Base-by-base conservation (phyloP, 2,329 filamentous ascomycete species). In the Pleomassaria siparia region DNA sequence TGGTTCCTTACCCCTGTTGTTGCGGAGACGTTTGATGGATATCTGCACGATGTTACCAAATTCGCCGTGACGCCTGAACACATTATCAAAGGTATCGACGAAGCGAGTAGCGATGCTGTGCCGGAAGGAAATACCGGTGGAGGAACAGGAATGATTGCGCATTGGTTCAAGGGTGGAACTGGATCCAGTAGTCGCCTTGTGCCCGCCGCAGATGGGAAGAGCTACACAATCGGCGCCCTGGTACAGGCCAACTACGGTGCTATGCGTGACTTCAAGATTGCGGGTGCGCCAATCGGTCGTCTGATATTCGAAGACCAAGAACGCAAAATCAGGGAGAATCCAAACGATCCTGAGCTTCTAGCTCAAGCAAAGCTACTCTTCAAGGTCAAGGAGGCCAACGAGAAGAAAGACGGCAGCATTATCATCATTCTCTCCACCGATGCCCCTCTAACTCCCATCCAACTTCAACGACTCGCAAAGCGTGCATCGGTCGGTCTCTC, bases 71-170 rank as follows among this genome's bases (percentile, higher is more conserved):
- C 72, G 20, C 72, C 80, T 0, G 67, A 78, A 44, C 78, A 84
- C 51, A 69, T 86, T 26, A 71, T 81, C 22, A 62, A 72, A 3
- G 80, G 81, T 0, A 80, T 87, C 43, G 72, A 76, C 25, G 72
- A 63, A 7, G 82, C 80, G 0, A 72, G 70, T 2, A 70, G 73
- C 8, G 80, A 75, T 1, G 67, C 72, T 0, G 82, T 87, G 1
- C 67, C 69, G 2, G 84, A 88, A 65, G 85, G 85, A 0, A 83
- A 81, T 55, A 78, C 77, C 1, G 85, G 85, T 2, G 85, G 85
- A 15, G 85, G 85, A n/a, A 84, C 83, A 0, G 84, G 83, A 12
- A 86, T 87, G 82, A 76, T 82, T 29, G 85, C 81, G 59, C 82
- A 86, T 58, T 78, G 77, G 53, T 85, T 82, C 72, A 86, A 87